Evolutionary conservation across 2,329 filamentous ascomycete species (phyloP).

Genomic region (Pyrenophora graminea): DNA sequence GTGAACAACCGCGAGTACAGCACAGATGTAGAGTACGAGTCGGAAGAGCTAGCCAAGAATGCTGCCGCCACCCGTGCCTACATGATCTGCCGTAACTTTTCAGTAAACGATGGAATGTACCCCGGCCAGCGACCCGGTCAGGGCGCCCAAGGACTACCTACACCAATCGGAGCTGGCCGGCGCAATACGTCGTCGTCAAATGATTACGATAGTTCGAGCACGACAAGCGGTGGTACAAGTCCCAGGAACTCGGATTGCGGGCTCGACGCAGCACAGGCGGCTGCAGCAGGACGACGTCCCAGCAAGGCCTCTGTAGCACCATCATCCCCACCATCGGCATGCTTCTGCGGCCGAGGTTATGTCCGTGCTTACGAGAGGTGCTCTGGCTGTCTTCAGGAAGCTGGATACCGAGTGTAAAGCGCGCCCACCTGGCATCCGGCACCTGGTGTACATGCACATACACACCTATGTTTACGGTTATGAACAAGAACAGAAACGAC

Average conservation of each 20-base stretch:
- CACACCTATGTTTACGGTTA: too few species aligned
- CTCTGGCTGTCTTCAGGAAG: slow-evolving; percentile 48
- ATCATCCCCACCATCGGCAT: slow-evolving; percentile 27
- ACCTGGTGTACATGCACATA: not conserved
- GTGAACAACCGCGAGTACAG: slow-evolving; percentile 98
- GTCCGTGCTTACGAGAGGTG: slow-evolving; percentile 51
- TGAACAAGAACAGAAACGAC: slow-evolving; percentile 9
- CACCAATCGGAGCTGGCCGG: slow-evolving; percentile 66
- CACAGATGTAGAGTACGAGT: slow-evolving; percentile 83
- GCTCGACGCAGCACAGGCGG: slow-evolving; percentile 39
- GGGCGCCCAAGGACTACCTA: slow-evolving; percentile 64
- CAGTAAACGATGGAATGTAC: slow-evolving; percentile 91
- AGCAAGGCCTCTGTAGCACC: slow-evolving; percentile 43
- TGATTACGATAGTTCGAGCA: slow-evolving; percentile 57
- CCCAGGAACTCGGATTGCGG: slow-evolving; percentile 55
- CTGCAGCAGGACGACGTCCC: slow-evolving; percentile 33
- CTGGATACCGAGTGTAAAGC: slow-evolving; percentile 41
- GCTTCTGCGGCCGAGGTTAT: slow-evolving; percentile 46
- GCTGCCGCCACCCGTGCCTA: slow-evolving; percentile 95
- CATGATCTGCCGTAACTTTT: slow-evolving; percentile 97
- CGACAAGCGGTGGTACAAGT: slow-evolving; percentile 60
- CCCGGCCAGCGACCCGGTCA: slow-evolving; percentile 60
- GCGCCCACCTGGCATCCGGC: not conserved
- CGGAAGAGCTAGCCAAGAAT: slow-evolving; percentile 82
- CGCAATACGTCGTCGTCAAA: slow-evolving; percentile 53